Evolutionary conservation across 768 basidiomycete genomes (phyloP).

Genomic region (Mycena polygramma): DNA sequence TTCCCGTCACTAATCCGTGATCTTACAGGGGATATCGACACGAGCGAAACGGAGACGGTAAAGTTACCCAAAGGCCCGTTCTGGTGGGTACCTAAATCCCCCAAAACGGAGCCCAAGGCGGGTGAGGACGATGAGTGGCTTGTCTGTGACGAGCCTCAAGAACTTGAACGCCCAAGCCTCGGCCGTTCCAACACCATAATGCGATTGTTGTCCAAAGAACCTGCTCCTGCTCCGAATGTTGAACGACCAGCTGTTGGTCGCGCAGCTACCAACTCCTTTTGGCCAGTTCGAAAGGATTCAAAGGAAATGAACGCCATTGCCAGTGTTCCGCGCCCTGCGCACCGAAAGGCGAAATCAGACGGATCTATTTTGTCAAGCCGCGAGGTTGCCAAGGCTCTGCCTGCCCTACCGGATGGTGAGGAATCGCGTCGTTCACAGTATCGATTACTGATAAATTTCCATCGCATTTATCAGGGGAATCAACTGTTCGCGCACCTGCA

Average conservation of each 20-base stretch:
- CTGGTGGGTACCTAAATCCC: constrained; percentile 34
- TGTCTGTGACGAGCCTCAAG: constrained; percentile 28
- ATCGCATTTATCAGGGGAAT: constrained; percentile 42
- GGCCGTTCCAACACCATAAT: constrained; percentile 22
- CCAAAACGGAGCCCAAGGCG: constrained; percentile 22
- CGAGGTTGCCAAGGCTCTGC: constrained; percentile 26
- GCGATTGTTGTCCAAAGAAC: constrained; percentile 9
- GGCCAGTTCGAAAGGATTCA: constrained; percentile 46
- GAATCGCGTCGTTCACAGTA: neutral
- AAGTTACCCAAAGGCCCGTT: constrained; percentile 53
- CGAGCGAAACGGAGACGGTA: constrained; percentile 70
- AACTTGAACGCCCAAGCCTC: neutral
- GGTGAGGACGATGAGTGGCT: constrained; percentile 26
- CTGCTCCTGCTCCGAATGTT: constrained; percentile 1
- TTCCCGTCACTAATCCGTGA: constrained; percentile 11
- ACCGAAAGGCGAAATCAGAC: constrained; percentile 45
- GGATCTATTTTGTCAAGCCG: constrained; percentile 31
- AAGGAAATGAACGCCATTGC: constrained; percentile 50
- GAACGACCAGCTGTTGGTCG: constrained; percentile 36
- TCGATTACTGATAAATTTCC: constrained; percentile 10
- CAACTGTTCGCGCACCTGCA: constrained; percentile 72
- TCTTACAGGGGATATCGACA: constrained; percentile 75
- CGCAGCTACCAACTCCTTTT: constrained; percentile 49
- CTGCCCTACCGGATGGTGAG: constrained; percentile 36
- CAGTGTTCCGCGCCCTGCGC: constrained; percentile 46